These are phyloP conservation scores for Cercospora sojina DNA, from an alignment of 2,329 filamentous ascomycete genomes.

Conservation along the genomic window DNA sequence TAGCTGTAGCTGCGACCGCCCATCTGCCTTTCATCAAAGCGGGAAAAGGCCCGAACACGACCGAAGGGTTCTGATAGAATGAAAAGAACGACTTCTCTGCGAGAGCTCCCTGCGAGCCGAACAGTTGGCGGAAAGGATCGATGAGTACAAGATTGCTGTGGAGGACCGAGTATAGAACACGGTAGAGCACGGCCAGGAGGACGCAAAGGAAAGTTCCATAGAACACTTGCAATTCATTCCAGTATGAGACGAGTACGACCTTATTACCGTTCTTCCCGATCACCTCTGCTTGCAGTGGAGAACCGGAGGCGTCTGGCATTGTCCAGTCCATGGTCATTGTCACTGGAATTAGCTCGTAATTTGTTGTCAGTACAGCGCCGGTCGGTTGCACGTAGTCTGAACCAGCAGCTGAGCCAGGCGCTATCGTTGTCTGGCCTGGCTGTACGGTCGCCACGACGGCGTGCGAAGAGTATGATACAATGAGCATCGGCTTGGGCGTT, in stretches of 20 bases:
- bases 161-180: conserved; percentile 20
- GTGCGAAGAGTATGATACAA: background rate
- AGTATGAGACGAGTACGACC: conserved; percentile 1
- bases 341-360: background rate
- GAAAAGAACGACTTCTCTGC: conserved; percentile 22
- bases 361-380: background rate
- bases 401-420: background rate
- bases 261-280: background rate
- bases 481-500: background rate
- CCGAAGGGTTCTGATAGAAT: conserved; percentile 20
- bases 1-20: background rate
- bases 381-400: background rate
- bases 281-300: background rate
- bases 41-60: background rate
- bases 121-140: conserved; percentile 25
- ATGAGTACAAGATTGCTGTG: conserved; percentile 23
- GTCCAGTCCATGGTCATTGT: background rate
- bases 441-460: background rate
- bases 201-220: conserved; percentile 23
- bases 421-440: background rate
- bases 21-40: conserved; percentile 5
- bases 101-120: conserved; percentile 15
- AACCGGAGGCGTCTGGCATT: background rate
- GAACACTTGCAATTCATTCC: conserved; percentile 17
- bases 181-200: conserved; percentile 24